Percentiles rank a stretch among this genome's conserved stretches.
phyloP scores from a whole-genome alignment of 352 stramenopile species.

The Phytopythium sindhum region DNA sequence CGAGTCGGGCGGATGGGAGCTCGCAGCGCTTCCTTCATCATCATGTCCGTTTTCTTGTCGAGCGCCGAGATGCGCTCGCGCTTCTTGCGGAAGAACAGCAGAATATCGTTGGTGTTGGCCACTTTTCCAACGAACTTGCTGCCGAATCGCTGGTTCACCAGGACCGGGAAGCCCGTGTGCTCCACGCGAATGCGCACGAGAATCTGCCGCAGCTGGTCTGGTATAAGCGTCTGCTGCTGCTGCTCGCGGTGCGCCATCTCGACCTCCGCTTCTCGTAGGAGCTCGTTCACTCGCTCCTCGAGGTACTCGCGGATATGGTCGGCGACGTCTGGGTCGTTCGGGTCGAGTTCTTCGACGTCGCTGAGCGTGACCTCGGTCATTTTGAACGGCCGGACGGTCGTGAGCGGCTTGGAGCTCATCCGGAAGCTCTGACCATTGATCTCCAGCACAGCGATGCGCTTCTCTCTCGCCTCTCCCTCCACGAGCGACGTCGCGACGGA shows the following conservation, averaged over 20 bases:
- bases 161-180: slow-evolving; percentile 83
- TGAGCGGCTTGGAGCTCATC: slow-evolving; percentile 77
- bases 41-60: slow-evolving; percentile 36
- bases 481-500: slow-evolving; percentile 95
- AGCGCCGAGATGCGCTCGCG: slow-evolving; percentile 42
- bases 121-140: slow-evolving; percentile 81
- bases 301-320: slow-evolving; percentile 71
- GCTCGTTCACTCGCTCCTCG: slow-evolving; percentile 54
- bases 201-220: slow-evolving; percentile 47
- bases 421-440: slow-evolving; percentile 90
- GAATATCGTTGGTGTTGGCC: slow-evolving; percentile 86
- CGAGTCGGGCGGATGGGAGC: slow-evolving; percentile 61
- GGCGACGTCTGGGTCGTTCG: slow-evolving; percentile 84
- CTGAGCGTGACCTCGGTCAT: slow-evolving; percentile 88
- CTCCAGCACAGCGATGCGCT: slow-evolving; percentile 88
- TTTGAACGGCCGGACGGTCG: slow-evolving; percentile 92
- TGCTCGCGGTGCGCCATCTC: slow-evolving; percentile 29
- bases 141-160: slow-evolving; percentile 88
- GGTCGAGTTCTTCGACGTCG: slow-evolving; percentile 88
- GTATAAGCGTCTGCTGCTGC: slow-evolving; percentile 15
- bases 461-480: slow-evolving; percentile 80
- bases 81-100: slow-evolving; percentile 79
- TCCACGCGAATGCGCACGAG: slow-evolving; percentile 87
- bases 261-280: slow-evolving; percentile 59
- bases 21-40: slow-evolving; percentile 27